phyloP scores from a whole-genome alignment of 1,284 basidiomycete genomes.

The Inonotus obliquus region DNA sequence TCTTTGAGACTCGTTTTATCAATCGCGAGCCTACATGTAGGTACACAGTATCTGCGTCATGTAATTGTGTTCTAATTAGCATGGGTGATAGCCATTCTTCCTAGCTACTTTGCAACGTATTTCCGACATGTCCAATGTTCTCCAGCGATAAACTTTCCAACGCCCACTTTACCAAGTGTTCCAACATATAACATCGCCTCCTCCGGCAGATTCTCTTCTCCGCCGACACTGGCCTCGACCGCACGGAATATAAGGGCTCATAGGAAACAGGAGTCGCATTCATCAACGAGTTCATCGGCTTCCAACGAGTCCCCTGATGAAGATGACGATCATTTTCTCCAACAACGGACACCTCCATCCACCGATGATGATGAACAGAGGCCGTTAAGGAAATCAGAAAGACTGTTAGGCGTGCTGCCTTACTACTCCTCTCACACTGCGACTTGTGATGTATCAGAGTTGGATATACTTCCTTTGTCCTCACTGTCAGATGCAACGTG shows the following conservation, averaged over 20 bases:
- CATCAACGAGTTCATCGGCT: constrained; percentile 7
- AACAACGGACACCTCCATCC: constrained; percentile 14
- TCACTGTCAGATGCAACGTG: constrained; percentile 46
- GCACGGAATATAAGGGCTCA: constrained; percentile 14
- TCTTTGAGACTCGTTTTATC: constrained; percentile 63
- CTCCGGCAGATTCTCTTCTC: constrained; percentile 32
- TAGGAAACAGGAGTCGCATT: constrained; percentile 23
- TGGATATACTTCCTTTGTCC: constrained; percentile 41
- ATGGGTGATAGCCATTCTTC: constrained; percentile 48
- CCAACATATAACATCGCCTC: constrained; percentile 35
- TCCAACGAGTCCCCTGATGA: constrained; percentile 5
- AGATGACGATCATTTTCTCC: constrained; percentile 7
- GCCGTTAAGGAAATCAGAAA: neutral
- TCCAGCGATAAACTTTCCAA: constrained; percentile 58
- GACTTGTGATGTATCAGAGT: constrained; percentile 35
- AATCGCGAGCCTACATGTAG: constrained; percentile 58
- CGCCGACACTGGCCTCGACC: constrained; percentile 6
- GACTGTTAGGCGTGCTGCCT: neutral
- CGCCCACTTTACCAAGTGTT: constrained; percentile 66
- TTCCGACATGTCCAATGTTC: constrained; percentile 61
- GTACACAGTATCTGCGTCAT: constrained; percentile 17
- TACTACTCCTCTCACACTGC: constrained; percentile 23
- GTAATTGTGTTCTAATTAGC: neutral
- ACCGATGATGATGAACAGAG: constrained; percentile 15
- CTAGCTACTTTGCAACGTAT: constrained; percentile 65